A percentile compares a stretch with the other conserved stretches of the same genome.
phyloP scores from a whole-genome alignment of 164 flowering plant species.

The Cinnamomum chago region DNA sequence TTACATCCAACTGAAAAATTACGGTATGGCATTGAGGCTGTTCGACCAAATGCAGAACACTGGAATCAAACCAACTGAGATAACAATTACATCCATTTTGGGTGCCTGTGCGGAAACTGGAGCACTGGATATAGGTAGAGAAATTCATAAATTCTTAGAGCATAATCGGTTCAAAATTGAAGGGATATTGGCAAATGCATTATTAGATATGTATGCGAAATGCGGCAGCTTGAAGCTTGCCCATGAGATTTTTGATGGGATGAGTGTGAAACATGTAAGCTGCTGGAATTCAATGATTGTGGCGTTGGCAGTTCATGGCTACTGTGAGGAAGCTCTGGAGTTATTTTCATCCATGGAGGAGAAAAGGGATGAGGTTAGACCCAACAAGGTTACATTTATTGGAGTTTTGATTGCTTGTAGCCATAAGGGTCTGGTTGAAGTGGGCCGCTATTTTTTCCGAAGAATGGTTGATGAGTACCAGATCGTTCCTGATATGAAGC shows the following conservation, averaged over 20 bases:
- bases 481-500: conserved; percentile 43
- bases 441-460: conserved; percentile 30
- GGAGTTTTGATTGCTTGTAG: conserved; percentile 49
- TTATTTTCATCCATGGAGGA: conserved; percentile 35
- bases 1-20: conserved; percentile 28
- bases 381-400: conserved; percentile 44
- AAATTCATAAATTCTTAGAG: conserved; percentile 31
- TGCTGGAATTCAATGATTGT: conserved; percentile 55
- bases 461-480: conserved; percentile 33
- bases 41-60: conserved; percentile 32
- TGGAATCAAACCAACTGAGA: conserved; percentile 33
- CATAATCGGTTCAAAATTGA: conserved; percentile 23
- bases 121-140: conserved; percentile 33
- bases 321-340: conserved; percentile 36
- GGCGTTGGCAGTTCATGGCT: conserved; percentile 53
- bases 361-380: conserved; percentile 19
- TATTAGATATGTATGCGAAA: conserved; percentile 52
- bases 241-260: conserved; percentile 27
- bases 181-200: conserved; percentile 41
- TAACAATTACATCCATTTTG: conserved; percentile 36
- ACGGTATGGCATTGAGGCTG: conserved; percentile 29
- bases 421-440: conserved; percentile 38
- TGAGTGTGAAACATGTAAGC: conserved; percentile 36
- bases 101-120: conserved; percentile 51
- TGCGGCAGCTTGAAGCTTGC: conserved; percentile 41